Percentiles rank a stretch among this genome's conserved stretches.
These are phyloP conservation scores for Suillus cothurnatus DNA, from an alignment of 768 basidiomycete species.

Conservation along the genomic window DNA sequence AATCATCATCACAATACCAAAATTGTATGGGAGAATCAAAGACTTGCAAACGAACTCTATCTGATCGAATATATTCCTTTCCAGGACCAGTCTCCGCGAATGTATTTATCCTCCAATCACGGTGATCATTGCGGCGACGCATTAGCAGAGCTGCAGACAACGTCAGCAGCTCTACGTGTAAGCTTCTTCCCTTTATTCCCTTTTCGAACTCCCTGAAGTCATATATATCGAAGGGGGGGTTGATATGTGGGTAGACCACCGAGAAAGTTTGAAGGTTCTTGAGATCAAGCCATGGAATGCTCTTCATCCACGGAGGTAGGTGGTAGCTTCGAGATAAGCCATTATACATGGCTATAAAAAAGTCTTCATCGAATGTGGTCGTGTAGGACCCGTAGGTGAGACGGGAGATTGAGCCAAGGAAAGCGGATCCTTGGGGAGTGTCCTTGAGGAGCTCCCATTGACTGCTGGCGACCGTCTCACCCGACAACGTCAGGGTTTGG, in stretches of 20 bases:
- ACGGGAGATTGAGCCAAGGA: conserved; percentile 35
- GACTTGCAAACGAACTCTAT: background rate
- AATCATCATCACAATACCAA: background rate
- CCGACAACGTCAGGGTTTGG: conserved; percentile 33
- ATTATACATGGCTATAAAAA: background rate
- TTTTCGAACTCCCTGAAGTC: rapidly evolving
- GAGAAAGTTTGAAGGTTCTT: background rate
- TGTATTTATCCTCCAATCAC: background rate
- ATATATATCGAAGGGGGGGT: background rate
- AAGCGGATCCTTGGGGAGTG: conserved; percentile 33
- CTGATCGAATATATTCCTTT: background rate
- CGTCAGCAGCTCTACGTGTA: background rate
- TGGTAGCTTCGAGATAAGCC: background rate
- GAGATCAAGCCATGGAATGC: background rate
- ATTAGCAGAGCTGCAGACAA: background rate
- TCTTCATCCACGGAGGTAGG: background rate
- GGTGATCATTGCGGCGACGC: background rate
- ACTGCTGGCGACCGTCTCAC: conserved; percentile 4
- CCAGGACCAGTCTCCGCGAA: background rate
- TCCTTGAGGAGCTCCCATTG: conserved; percentile 21
- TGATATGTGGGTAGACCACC: background rate
- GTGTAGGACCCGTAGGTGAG: background rate
- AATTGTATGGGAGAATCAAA: background rate
- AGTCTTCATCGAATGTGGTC: background rate
- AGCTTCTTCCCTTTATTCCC: background rate